Evolutionary conservation across 176 grass and related monocot species (phyloP), one percentile per base, ranked within the genome.

Genomic region (Alopecurus myosuroides): DNA sequence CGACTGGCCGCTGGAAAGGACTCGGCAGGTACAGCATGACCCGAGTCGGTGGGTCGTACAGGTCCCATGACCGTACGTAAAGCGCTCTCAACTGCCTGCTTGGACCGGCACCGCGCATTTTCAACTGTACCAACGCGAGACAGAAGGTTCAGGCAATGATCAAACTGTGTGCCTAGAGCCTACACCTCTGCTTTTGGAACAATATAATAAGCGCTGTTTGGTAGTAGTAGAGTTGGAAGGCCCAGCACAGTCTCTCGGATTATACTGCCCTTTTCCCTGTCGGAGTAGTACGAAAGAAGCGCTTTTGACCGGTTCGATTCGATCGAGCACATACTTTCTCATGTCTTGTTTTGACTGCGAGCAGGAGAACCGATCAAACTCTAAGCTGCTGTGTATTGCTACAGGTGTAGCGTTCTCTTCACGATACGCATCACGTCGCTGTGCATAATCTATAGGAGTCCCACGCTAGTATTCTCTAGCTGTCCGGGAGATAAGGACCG

Each of bases 401-500:
- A 42, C 14, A 44, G 13, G 17, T 13, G 17, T 1, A 9, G 11
- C 56, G 11, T 56, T 7, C 5, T 14, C 9, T 31, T 53, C 22
- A 40, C 3, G 15, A 5, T 41, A 19, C 0, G 8, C 2, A 11
- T 44, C 53, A 11, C 14, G 81, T 83, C 81, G 37, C 35, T 41
- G 64, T 70, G 70, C 15, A 69, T 18, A 28, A 37, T 53, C 22
- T 82, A 67, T 3, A n/a, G 10, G 7, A 44, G 28, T 48, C 30
- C 28, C 20, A 46, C 30, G 31, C n/a, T 40, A n/a, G n/a, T n/a
- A 19, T 4, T 15, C 37, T 1, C 20, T 4, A 18, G 8, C 19
- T 34, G 56, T 86, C 39, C 80, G 11, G n/a, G 37, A 49, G 56
- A 69, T 48, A 44, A 46, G 60, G 86, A 82, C 29, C 9, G 42